Percentiles rank a stretch among this genome's conserved stretches.
phyloP scores from a whole-genome alignment of 371 early-diverging fungal species.

The Mucor velutinosus region DNA sequence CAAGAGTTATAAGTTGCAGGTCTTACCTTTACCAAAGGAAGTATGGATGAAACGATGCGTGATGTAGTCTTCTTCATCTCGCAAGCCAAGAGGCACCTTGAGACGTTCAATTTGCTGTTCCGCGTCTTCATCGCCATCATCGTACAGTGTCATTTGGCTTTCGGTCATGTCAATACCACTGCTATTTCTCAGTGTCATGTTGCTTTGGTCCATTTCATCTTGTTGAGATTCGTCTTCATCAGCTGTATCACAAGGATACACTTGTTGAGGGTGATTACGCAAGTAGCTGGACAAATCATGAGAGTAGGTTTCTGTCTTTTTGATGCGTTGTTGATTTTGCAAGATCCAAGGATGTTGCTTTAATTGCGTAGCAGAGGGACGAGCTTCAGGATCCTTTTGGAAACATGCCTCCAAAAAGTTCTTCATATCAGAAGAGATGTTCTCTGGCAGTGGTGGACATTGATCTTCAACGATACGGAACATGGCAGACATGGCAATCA shows the following conservation, averaged over 20 bases:
- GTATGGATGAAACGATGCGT: slow-evolving; percentile 46
- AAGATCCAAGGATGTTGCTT: slow-evolving; percentile 78
- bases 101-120: slow-evolving; percentile 26
- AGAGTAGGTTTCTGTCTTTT: slow-evolving; percentile 53
- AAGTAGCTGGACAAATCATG: slow-evolving; percentile 18
- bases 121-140: slow-evolving; percentile 9
- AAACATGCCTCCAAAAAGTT: slow-evolving; percentile 83
- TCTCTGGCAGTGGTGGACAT: slow-evolving; percentile 78
- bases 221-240: slow-evolving; percentile 4
- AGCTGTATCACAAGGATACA: slow-evolving; percentile 59
- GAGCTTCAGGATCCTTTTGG: slow-evolving; percentile 70
- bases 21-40: slow-evolving; percentile 46
- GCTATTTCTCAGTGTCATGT: slow-evolving; percentile 11
- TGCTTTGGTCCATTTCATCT: slow-evolving; percentile 9
- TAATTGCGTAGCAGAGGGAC: slow-evolving; percentile 72
- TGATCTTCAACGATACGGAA: slow-evolving; percentile 90
- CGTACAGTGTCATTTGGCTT: slow-evolving; percentile 20
- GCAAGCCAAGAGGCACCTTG: slow-evolving; percentile 6
- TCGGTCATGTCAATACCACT: slow-evolving; percentile 5
- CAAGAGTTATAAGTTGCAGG: background rate
- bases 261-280: slow-evolving; percentile 42
- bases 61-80: slow-evolving; percentile 26
- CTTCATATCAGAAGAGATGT: slow-evolving; percentile 72
- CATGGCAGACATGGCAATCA: slow-evolving; percentile 83
- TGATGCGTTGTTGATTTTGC: slow-evolving; percentile 45